phyloP scores from a whole-genome alignment of 139 green algal genomes.

The Micromonas pusilla region DNA sequence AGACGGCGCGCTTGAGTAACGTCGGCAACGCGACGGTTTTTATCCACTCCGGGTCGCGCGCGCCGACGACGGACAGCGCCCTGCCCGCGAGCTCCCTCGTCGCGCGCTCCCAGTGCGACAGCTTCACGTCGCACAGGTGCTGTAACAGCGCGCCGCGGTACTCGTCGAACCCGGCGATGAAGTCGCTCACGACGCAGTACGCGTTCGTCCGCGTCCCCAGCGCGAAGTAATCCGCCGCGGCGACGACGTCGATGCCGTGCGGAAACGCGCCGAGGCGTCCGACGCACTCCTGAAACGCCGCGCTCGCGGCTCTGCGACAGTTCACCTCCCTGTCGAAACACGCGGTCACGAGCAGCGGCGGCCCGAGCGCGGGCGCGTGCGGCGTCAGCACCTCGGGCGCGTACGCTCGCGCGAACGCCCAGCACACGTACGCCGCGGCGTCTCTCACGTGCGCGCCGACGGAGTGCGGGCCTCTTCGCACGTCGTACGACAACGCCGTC shows the following conservation, averaged over 20 bases:
- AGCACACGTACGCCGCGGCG: constrained; percentile 93
- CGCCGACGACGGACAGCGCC: constrained; percentile 61
- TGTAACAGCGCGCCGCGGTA: constrained; percentile 58
- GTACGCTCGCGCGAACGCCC: constrained; percentile 87
- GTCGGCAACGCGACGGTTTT: constrained; percentile 29
- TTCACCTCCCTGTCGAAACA: constrained; percentile 86
- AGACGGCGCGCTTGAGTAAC: constrained; percentile 30
- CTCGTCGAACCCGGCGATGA: constrained; percentile 41
- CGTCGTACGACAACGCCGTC: constrained; percentile 80
- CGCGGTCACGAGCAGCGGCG: constrained; percentile 70
- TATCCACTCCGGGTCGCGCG: constrained; percentile 38
- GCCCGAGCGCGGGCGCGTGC: constrained; percentile 48
- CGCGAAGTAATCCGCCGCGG: constrained; percentile 82
- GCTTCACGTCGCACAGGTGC: constrained; percentile 74
- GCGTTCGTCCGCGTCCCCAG: constrained; percentile 51
- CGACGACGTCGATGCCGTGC: constrained; percentile 86
- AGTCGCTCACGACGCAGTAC: constrained; percentile 41
- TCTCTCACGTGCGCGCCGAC: constrained; percentile 91
- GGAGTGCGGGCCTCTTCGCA: constrained; percentile 73
- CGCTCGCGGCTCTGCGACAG: constrained; percentile 78
- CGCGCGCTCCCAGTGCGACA: constrained; percentile 84
- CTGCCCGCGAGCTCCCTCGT: constrained; percentile 69
- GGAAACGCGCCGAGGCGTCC: constrained; percentile 78
- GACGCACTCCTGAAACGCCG: constrained; percentile 92
- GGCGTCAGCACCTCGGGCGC: constrained; percentile 48